Percentiles rank a stretch among this genome's conserved stretches.
These are phyloP conservation scores for Fraxinus floribunda DNA, from an alignment of 305 asterid genomes.

Conservation along the genomic window DNA sequence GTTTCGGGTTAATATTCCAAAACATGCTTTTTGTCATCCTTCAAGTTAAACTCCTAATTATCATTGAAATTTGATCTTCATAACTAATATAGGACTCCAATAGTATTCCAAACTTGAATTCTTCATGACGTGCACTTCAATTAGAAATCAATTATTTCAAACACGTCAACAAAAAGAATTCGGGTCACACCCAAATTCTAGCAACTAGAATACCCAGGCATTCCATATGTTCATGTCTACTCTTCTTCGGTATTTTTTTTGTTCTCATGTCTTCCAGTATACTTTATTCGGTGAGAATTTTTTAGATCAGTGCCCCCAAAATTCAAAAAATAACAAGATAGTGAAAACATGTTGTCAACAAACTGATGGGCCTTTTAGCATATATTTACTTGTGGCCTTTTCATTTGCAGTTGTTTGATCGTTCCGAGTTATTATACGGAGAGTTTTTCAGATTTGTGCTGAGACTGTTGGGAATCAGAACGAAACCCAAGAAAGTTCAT, in stretches of 20 bases:
- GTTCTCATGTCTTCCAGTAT: neutral
- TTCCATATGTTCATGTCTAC: conserved; percentile 91
- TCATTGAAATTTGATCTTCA: no score
- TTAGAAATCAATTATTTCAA: no score
- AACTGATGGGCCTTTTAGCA: neutral
- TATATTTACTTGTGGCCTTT: neutral
- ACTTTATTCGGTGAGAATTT: neutral
- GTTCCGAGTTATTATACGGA: conserved; percentile 85
- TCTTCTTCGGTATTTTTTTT: conserved; percentile 68
- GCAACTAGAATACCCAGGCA: conserved; percentile 97
- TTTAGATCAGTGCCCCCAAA: neutral
- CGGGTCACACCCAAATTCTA: no score
- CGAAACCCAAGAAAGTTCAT: conserved; percentile 57
- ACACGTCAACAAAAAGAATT: no score
- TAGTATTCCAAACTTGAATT: no score
- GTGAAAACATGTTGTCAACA: neutral
- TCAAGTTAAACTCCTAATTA: no score
- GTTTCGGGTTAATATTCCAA: no score
- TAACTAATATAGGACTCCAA: no score
- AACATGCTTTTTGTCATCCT: no score
- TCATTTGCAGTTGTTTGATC: conserved; percentile 70
- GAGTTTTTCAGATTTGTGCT: conserved; percentile 93
- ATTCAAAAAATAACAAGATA: neutral
- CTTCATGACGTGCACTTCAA: no score
- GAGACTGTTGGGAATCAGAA: conserved; percentile 68